Evolutionary conservation across 1,139 yeast genomes (phyloP).

Genomic region (Waltiozyma sp.): DNA sequence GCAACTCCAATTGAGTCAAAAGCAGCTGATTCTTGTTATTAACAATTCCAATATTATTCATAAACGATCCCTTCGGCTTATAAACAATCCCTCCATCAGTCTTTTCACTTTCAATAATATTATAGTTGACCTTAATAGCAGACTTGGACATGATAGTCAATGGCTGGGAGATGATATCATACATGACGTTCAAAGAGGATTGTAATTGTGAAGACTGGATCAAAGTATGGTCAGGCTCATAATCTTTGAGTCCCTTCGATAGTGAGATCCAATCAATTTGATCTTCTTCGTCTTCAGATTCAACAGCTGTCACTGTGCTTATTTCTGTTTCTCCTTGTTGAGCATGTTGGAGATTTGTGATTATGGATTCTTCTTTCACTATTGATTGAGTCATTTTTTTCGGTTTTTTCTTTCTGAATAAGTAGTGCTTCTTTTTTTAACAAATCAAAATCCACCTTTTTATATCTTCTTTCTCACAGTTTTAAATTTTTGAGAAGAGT

Average conservation of each 20-base stretch:
- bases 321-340: too few species aligned
- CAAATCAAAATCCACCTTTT: too few species aligned
- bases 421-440: too few species aligned
- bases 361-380: too few species aligned
- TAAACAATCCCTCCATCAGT: not conserved
- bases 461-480: too few species aligned
- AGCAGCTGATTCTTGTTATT: not conserved
- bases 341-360: too few species aligned
- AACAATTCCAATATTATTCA: not conserved
- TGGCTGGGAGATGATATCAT: not conserved
- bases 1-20: not conserved
- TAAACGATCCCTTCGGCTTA: not conserved
- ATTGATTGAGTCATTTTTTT: too few species aligned
- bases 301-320: not conserved
- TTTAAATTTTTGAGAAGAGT: too few species aligned
- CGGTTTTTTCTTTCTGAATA: too few species aligned
- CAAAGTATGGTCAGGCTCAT: not conserved
- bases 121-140: not conserved
- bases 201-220: not conserved
- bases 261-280: not conserved
- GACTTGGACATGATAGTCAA: not conserved
- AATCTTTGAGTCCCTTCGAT: not conserved
- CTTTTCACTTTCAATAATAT: not conserved
- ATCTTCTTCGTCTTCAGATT: conserved; percentile 1
- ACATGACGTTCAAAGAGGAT: not conserved